Base-by-base conservation (phyloP, 805 yeast species). In the Pichia manshurica region DNA sequence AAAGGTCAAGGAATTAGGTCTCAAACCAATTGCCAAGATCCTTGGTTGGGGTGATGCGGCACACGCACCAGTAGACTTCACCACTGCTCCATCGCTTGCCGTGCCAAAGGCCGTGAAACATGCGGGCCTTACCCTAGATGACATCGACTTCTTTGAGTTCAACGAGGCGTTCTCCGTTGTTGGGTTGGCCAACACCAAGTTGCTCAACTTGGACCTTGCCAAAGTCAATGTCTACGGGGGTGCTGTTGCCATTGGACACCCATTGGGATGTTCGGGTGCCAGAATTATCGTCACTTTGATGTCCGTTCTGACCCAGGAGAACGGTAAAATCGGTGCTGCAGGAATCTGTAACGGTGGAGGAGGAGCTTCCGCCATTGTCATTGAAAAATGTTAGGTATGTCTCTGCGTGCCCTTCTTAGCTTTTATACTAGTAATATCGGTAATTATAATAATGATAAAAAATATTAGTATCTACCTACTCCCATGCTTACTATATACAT, bases 301-400 rank as follows among this genome's bases (percentile, higher is more conserved):
- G 50, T 78, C 88, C 43, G 89, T 90, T 16, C 78, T 93, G 63
- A 56, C 69, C 34, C 96, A 91, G 72, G 98, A 93, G 74, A 70
- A 70, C 47, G 95, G 91, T 58, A 87, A 84, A 72, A 68, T 82
- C 57, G 99, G 99, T 67, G 88, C 81, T 56, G 97, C 96, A 60
- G 96, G 88, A 67, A 84, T 93, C 64, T 93, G 99, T 78, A 93
- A 93, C 69, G 99, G 99, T 74, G 99, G 99, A 62, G 99, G 99
- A 66, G 99, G 99, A 66, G 98, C 97, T 43, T 84, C 96, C 48
- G 83, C 98, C 22, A 74, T 93, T 60, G 87, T 93, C 52, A 78
- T 93, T 60, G 96, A 90, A 73, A 80, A 74, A 60, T 61, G 80
- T 39, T 76, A 66, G 51, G 4, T 38, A 31, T 12, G 12, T n/a